Conservation (phyloP, 2,329 filamentous ascomycete genomes). For the Aulographum hederae region DNA sequence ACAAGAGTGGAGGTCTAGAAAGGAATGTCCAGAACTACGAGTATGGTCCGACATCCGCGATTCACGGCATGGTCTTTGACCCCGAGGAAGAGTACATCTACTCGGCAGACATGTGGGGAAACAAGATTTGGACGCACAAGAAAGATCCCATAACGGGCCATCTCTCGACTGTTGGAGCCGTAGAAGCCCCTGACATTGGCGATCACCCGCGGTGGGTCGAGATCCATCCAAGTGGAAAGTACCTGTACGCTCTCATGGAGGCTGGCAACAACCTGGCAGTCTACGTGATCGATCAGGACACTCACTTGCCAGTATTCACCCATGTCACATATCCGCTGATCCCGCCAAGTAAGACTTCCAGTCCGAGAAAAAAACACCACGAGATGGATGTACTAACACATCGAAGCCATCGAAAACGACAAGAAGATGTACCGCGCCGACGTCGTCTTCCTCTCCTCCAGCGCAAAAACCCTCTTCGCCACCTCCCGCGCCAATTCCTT, state of each 20-base stretch:
- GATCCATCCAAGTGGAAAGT: conserved; percentile 58
- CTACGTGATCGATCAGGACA: conserved; percentile 59
- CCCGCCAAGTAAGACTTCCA: conserved; percentile 43
- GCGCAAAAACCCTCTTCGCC: conserved; percentile 62
- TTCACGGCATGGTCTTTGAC: conserved; percentile 73
- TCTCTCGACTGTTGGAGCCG: conserved; percentile 50
- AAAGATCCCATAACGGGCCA: conserved; percentile 43
- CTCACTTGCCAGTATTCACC: conserved; percentile 62
- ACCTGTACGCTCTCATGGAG: conserved; percentile 78
- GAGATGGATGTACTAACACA: conserved; percentile 3
- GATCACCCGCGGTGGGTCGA: conserved; percentile 85
- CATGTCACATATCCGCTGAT: conserved; percentile 61
- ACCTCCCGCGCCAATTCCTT: conserved; percentile 64
- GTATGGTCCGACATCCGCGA: conserved; percentile 50
- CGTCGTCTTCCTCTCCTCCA: conserved; percentile 56
- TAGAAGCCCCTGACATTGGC: conserved; percentile 48
- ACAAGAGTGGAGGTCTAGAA: conserved; percentile 36
- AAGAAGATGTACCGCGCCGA: conserved; percentile 61
- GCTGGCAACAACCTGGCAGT: conserved; percentile 70
- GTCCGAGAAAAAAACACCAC: conserved; percentile 3
- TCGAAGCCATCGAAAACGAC: conserved; percentile 22
- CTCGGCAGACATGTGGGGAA: conserved; percentile 59
- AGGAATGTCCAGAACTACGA: conserved; percentile 54
- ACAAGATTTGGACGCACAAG: conserved; percentile 72
- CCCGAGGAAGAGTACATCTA: conserved; percentile 57